Percentiles rank a stretch among this genome's conserved stretches.
Evolutionary conservation across 2,329 filamentous ascomycete species (phyloP).

Genomic region (Penicillium psychrosexuale): DNA sequence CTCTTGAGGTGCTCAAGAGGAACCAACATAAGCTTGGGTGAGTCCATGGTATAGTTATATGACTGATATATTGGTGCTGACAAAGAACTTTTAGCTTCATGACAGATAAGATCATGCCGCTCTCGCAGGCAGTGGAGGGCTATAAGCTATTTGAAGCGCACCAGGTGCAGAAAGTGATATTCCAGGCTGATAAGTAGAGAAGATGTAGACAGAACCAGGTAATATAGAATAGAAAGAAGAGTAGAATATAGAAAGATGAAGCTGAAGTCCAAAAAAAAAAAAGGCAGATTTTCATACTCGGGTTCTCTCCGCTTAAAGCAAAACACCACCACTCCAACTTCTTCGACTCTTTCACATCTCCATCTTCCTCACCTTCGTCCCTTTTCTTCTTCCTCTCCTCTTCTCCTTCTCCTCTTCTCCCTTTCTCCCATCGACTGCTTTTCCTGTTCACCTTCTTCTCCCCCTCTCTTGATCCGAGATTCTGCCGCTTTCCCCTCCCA

Average conservation of each 20-base stretch:
- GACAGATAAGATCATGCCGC: slow-evolving; percentile 71
- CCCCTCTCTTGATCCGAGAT: slow-evolving; percentile 15
- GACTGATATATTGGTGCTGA: too few relatives aligned
- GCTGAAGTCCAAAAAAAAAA: slow-evolving; percentile 6
- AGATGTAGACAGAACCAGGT: not conserved
- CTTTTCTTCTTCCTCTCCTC: slow-evolving; percentile 16
- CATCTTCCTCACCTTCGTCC: slow-evolving; percentile 10
- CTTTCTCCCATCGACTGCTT: slow-evolving; percentile 3
- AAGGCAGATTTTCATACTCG: slow-evolving; percentile 1
- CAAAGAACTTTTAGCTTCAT: slow-evolving; percentile 48
- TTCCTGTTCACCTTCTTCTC: slow-evolving; percentile 9
- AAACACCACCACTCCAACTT: slow-evolving; percentile 15
- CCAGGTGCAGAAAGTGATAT: slow-evolving; percentile 69
- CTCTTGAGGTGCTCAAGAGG: slow-evolving; percentile 62
- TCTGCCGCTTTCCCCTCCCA: slow-evolving; percentile 21
- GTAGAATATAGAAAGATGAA: not conserved
- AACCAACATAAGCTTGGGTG: slow-evolving; percentile 66
- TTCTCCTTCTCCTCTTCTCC: slow-evolving; percentile 12
- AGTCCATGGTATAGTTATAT: too few relatives aligned
- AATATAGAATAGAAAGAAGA: not conserved
- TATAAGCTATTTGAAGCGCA: slow-evolving; percentile 64
- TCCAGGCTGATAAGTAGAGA: slow-evolving; percentile 48
- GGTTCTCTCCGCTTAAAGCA: slow-evolving; percentile 24
- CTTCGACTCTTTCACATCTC: slow-evolving; percentile 14
- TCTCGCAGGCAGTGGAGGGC: slow-evolving; percentile 63